Percentiles rank a stretch among this genome's conserved stretches.
Evolutionary conservation across 176 grass and related monocot genomes (phyloP).

Genomic region (Pontederia crassipes): DNA sequence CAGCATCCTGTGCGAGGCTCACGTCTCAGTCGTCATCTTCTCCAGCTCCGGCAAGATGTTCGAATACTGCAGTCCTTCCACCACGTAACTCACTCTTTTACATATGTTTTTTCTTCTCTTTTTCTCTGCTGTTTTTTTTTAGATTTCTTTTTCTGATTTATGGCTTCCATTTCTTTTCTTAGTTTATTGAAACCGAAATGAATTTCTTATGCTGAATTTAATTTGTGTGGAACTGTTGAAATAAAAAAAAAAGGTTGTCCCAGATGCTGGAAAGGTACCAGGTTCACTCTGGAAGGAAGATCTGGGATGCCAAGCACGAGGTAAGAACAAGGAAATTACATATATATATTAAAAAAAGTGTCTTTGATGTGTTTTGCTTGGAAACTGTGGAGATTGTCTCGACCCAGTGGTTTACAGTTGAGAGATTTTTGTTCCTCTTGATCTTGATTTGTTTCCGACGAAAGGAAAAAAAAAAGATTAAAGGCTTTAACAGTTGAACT

Average conservation of each 20-base stretch:
- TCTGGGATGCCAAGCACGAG: constrained; percentile 95
- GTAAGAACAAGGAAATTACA: constrained; percentile 26
- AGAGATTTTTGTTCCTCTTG: too few species aligned
- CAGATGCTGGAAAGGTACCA: constrained; percentile 90
- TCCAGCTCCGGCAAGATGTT: constrained; percentile 9
- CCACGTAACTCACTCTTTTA: not conserved
- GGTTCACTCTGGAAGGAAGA: constrained; percentile 79
- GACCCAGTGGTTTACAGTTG: too few species aligned
- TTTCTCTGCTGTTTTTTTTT: not conserved
- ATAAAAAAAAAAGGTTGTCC: constrained; percentile 37
- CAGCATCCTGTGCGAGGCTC: constrained; percentile 12
- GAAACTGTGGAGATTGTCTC: too few species aligned
- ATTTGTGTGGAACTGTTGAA: not conserved
- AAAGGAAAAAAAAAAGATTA: too few species aligned
- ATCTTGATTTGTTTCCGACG: too few species aligned
- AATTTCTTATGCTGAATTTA: not conserved
- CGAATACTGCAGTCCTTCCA: not conserved
- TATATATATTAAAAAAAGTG: not conserved
- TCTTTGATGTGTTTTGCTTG: not conserved
- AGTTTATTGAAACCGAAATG: too few species aligned
- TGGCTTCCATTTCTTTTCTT: not conserved
- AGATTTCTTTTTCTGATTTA: not conserved
- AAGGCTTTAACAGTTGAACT: too few species aligned
- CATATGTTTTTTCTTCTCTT: too few species aligned
- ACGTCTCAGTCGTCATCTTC: constrained; percentile 17